These are phyloP conservation scores for Candida stauntonica DNA, from an alignment of 805 yeast species.

Conservation along the genomic window DNA sequence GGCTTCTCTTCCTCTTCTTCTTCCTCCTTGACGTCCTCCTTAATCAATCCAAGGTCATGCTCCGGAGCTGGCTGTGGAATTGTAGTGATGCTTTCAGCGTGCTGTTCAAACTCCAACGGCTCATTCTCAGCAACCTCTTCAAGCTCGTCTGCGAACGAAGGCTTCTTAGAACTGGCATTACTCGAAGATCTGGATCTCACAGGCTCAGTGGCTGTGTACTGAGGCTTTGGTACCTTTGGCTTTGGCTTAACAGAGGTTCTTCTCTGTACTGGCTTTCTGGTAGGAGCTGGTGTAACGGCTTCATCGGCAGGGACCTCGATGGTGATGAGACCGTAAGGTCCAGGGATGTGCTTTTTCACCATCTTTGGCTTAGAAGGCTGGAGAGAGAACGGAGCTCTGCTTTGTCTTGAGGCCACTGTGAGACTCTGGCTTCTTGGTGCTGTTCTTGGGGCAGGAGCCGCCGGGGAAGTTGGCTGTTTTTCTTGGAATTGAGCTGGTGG, in stretches of 20 bases:
- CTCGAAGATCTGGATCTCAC: slow-evolving; percentile 12
- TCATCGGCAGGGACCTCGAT: slow-evolving; percentile 59
- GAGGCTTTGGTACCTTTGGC: slow-evolving; percentile 14
- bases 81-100: background rate
- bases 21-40: slow-evolving; percentile 13
- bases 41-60: slow-evolving; percentile 15
- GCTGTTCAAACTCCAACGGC: slow-evolving; percentile 10
- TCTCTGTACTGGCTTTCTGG: slow-evolving; percentile 5
- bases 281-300: slow-evolving; percentile 13
- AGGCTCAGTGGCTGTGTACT: slow-evolving; percentile 1
- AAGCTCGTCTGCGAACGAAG: slow-evolving; percentile 18
- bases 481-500: slow-evolving; percentile 14
- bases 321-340: slow-evolving; percentile 64
- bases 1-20: background rate
- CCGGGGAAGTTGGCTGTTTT: background rate
- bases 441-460: background rate
- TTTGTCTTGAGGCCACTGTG: slow-evolving; percentile 3
- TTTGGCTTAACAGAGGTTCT: slow-evolving; percentile 16
- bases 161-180: slow-evolving; percentile 15
- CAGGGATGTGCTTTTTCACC: slow-evolving; percentile 66
- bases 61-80: background rate
- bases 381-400: background rate
- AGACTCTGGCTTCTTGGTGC: slow-evolving; percentile 14
- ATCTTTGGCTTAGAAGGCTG: slow-evolving; percentile 1
- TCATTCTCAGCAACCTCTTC: slow-evolving; percentile 22